Evolutionary conservation across 768 basidiomycete genomes (phyloP), one percentile per base, ranked within the genome.

Genomic region (Trichaptum fuscoviolaceum): DNA sequence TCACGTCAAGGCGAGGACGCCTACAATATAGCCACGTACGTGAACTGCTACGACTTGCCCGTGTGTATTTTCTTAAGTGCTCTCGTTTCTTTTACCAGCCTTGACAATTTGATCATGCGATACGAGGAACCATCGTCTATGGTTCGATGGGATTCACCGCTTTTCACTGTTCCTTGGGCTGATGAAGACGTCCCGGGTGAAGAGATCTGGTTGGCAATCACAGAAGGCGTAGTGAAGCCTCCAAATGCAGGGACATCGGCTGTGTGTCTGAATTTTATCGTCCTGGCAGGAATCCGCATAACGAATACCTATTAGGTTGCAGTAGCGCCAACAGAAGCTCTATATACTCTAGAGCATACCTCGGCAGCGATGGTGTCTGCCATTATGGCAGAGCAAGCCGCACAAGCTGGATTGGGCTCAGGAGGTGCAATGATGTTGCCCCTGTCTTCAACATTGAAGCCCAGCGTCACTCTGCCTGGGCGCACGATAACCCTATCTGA

Each of bases 81-180:
- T 67, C 25, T 25, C 23, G 62, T 65, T 63, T 30, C 30, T 30
- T 25, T 9, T 23, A 6, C 2, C 70, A 95, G 93, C 8, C 84
- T 97, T 36, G 91, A 94, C 60, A 95, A 94, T 74, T 85, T 99
- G 2, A 76, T 99, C 36, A 81, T 89, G 72, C 84, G 96, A 63
- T 99, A 88, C 71, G 97, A 99, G 78, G 97, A 99, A 72, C 97
- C 97, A 0, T 95, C 93, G 0, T 96, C 95, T 4, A 96, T 96
- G 91, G 96, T 93, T n/a, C 87, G 96, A 62, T 99, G 96, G 96
- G 96, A 99, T 76, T 92, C 96, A 0, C 96, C 97, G 0, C 83
- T 99, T 57, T 92, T 97, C 75, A 94, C 92, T 1, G 78, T 97
- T 0, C 78, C 88, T 4, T 93, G 89, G 85, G 83, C 85, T 30